phyloP scores from a whole-genome alignment of 495 filamentous ascomycete genomes.

The Tuber melanosporum region DNA sequence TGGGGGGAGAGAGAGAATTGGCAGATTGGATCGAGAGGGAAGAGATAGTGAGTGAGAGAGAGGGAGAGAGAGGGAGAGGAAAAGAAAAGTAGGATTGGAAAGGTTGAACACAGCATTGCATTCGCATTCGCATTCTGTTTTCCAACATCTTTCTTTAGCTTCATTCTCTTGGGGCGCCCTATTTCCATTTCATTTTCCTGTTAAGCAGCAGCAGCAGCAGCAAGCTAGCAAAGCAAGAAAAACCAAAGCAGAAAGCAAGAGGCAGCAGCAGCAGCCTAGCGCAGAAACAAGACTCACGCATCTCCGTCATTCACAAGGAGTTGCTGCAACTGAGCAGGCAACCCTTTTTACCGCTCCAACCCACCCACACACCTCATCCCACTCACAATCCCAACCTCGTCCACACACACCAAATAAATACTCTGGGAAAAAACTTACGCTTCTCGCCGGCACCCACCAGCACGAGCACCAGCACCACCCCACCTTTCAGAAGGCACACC shows the following conservation, averaged over 20 bases:
- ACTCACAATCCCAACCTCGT: conserved; percentile 4
- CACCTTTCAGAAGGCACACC: neutral
- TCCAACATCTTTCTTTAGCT: conserved; percentile 3
- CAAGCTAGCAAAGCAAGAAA: neutral
- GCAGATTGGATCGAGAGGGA: conserved; percentile 3
- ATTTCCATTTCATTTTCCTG: neutral
- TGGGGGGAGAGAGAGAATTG: neutral
- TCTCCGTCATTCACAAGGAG: neutral
- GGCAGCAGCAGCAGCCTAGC: neutral
- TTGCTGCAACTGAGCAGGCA: neutral
- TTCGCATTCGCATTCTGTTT: neutral
- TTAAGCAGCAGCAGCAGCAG: neutral
- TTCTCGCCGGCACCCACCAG: neutral
- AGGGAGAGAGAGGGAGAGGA: neutral
- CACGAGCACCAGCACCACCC: neutral
- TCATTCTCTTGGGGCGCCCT: neutral
- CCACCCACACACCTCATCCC: neutral
- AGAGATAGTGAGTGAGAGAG: neutral
- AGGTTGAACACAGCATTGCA: neutral
- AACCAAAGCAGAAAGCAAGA: neutral
- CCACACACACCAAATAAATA: conserved; percentile 1
- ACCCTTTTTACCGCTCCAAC: conserved; percentile 1
- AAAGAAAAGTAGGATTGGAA: neutral
- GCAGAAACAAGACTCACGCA: neutral
- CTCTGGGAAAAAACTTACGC: neutral